Percentiles rank a stretch among this genome's conserved stretches.
Conservation (phyloP, 306 rosid species). For the Lotus japonicus region DNA sequence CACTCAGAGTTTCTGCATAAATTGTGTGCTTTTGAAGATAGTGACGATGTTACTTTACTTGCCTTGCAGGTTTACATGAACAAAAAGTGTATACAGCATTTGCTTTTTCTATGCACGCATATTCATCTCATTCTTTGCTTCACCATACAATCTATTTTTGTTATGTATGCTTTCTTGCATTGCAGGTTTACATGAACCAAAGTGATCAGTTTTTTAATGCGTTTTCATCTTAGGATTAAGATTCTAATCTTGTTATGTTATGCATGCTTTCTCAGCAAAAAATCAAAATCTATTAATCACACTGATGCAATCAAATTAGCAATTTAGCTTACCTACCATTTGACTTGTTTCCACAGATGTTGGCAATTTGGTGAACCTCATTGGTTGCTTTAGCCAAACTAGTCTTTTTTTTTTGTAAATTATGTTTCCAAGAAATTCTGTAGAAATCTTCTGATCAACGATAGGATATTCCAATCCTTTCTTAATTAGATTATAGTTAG, state of each 20-base stretch:
- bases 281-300: no score
- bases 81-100: conserved; percentile 25
- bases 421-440: conserved; percentile 14
- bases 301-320: neutral
- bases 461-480: neutral
- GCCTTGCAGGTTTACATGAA: conserved; percentile 34
- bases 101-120: no score
- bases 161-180: conserved; percentile 2
- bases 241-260: neutral
- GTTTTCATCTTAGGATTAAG: conserved; percentile 22
- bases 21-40: conserved; percentile 37
- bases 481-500: neutral
- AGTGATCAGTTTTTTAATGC: conserved; percentile 7
- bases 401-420: neutral
- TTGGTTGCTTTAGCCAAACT: conserved; percentile 14
- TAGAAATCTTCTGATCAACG: neutral
- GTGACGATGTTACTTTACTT: conserved; percentile 39
- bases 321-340: conserved; percentile 6
- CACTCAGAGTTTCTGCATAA: neutral
- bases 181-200: neutral
- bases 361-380: neutral
- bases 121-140: conserved; percentile 39
- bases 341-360: neutral
- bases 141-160: conserved; percentile 1
- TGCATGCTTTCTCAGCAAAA: no score